Evolutionary conservation across 192 early-diverging fungal genomes (phyloP).

Genomic region (Chytriomyces hyalinus): DNA sequence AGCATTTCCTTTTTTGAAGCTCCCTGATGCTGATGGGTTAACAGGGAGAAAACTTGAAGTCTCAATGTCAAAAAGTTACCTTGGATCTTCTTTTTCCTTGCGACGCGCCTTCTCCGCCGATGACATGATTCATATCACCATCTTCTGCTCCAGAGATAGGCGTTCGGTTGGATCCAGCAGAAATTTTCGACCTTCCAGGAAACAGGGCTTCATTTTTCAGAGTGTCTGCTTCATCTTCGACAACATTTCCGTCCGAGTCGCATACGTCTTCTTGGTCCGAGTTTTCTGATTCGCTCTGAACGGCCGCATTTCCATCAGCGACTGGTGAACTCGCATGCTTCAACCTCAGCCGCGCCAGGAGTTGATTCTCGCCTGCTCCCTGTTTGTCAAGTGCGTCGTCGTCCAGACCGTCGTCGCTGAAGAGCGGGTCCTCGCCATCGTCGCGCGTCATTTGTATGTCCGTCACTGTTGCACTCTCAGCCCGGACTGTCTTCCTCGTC

Average conservation of each 20-base stretch:
- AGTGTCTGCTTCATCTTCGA: background rate
- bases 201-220: background rate
- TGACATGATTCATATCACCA: background rate
- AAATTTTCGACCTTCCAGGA: background rate
- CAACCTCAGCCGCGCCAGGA: background rate
- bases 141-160: background rate
- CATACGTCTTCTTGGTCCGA: background rate
- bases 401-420: background rate
- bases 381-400: background rate
- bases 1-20: conserved; percentile 14
- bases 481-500: too few species aligned
- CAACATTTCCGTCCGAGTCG: conserved; percentile 24
- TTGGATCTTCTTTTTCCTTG: background rate
- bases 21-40: background rate
- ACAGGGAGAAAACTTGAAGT: background rate
- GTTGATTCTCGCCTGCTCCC: background rate
- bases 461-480: too few species aligned
- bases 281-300: background rate
- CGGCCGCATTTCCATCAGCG: background rate
- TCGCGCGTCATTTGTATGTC: too few species aligned
- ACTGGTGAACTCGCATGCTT: background rate
- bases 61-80: background rate
- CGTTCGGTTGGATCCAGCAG: background rate
- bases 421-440: background rate
- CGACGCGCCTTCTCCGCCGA: background rate